Evolutionary conservation across 176 grass and related monocot species (phyloP), one percentile per base, ranked within the genome.

Genomic region (Eragrostis curvula): DNA sequence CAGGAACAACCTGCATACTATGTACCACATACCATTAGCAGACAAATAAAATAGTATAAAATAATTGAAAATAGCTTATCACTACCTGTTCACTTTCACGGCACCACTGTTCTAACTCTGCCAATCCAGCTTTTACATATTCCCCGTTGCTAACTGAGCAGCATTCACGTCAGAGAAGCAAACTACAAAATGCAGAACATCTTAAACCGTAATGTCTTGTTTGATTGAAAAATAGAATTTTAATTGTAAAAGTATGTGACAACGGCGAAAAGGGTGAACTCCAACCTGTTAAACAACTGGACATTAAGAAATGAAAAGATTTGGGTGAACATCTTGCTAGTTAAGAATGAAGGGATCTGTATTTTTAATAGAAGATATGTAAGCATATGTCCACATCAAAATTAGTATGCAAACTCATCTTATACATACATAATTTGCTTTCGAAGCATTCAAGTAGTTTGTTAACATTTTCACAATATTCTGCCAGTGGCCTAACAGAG

Each of bases 71-170:
- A 43, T 7, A 46, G n/a, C n/a, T 55, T 47, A 67, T 42, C 1
- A 11, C 28, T 20, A 95, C 95, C 95, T 98, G 92, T 84, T 93
- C 95, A 8, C 92, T 98, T 40, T 90, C 95, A 89, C 85, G 85
- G 78, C 95, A 98, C 95, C 95, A 98, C 30, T 89, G 90, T 55
- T 98, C 95, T 84, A 98, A 89, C 85, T 98, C 95, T 61, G 95
- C 86, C 78, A 98, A 72, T 73, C 95, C 95, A 78, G 95, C 88
- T 88, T 98, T 98, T 53, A 98, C 92, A 86, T 95, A 98, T 87
- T 98, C 95, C n/a, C 95, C 95, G 28, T 98, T 98, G 88, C 95
- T 98, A 93, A 95, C 94, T 85, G 95, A 98, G 90, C 95, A 98
- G 81, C 95, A 98, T 63, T 98, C 92, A 10, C 95, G 92, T 24